Evolutionary conservation across 2,329 filamentous ascomycete species (phyloP).

Genomic region (Drechslerella dactyloides): DNA sequence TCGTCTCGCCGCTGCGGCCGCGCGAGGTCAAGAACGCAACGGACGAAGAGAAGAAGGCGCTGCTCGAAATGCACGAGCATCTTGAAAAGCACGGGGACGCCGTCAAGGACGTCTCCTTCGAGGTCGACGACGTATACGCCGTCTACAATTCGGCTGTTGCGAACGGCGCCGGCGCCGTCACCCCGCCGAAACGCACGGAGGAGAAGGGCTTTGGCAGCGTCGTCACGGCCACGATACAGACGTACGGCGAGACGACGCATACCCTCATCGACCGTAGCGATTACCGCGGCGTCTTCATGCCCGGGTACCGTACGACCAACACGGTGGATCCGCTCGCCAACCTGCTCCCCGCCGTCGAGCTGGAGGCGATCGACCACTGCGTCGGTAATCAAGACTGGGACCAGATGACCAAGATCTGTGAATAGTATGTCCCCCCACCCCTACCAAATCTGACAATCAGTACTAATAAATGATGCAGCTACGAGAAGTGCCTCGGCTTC

Average conservation of each 20-base stretch:
- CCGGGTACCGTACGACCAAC: conserved; percentile 72
- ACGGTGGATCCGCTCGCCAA: conserved; percentile 60
- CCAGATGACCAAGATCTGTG: conserved; percentile 74
- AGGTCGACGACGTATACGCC: conserved; percentile 84
- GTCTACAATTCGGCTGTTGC: conserved; percentile 77
- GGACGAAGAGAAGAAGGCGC: conserved; percentile 67
- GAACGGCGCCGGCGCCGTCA: conserved; percentile 68
- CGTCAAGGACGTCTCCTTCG: conserved; percentile 93
- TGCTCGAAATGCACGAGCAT: conserved; percentile 80
- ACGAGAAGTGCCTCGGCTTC: conserved; percentile 88
- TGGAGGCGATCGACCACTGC: conserved; percentile 89
- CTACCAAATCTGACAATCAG: background rate
- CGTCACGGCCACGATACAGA: conserved; percentile 78
- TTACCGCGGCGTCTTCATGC: conserved; percentile 79
- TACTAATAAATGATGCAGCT: conserved; percentile 66
- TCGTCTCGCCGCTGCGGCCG: conserved; percentile 79
- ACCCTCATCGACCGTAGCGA: conserved; percentile 76
- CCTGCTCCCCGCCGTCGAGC: conserved; percentile 56
- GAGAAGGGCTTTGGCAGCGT: conserved; percentile 60
- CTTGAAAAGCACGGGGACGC: conserved; percentile 88
- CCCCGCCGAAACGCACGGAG: conserved; percentile 64
- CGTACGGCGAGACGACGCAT: conserved; percentile 94
- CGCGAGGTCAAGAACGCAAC: conserved; percentile 37
- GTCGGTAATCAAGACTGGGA: conserved; percentile 97
- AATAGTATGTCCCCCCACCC: conserved; percentile 61